These are phyloP conservation scores for Fraxinus albicans DNA, from an alignment of 305 asterid species.

Conservation along the genomic window DNA sequence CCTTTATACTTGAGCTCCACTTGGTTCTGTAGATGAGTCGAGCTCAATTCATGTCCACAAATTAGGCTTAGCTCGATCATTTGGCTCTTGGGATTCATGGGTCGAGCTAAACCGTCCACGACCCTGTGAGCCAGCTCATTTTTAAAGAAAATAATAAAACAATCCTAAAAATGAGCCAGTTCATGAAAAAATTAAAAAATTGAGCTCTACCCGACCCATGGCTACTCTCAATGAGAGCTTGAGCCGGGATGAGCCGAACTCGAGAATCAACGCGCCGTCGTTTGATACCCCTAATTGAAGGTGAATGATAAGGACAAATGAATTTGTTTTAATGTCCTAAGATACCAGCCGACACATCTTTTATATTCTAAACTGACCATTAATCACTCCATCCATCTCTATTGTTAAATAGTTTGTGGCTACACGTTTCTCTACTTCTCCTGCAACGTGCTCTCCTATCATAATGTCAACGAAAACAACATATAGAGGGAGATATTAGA, in stretches of 20 bases:
- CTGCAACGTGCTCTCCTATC: constrained; percentile 39
- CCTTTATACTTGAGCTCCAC: neutral
- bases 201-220: neutral
- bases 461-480: neutral
- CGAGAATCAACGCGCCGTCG: neutral
- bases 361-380: neutral
- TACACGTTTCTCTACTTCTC: neutral
- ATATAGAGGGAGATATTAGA: neutral
- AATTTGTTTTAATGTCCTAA: neutral
- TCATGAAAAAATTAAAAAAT: neutral
- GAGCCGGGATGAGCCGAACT: neutral
- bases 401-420: neutral
- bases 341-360: neutral
- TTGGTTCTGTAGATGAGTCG: neutral
- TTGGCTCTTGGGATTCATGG: neutral
- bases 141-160: too few relatives aligned
- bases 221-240: neutral
- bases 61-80: neutral
- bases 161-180: neutral
- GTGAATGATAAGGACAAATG: neutral
- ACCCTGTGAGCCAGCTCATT: neutral
- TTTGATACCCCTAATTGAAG: neutral
- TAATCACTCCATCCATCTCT: neutral
- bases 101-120: neutral
- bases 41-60: neutral